phyloP scores from a whole-genome alignment of 305 asterid species.

The Fraxinus nigra region DNA sequence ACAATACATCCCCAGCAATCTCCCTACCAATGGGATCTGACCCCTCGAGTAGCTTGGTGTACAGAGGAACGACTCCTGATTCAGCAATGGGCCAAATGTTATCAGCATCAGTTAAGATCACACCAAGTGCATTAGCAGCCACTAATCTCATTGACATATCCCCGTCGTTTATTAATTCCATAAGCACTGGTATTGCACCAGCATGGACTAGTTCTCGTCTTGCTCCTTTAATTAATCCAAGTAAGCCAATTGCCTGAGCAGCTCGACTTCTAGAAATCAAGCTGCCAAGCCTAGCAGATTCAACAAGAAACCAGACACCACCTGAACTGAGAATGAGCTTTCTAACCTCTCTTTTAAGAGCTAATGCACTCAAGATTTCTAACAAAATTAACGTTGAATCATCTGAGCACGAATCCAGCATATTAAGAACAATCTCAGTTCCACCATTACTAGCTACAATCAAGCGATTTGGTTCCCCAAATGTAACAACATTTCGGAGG shows the following conservation, averaged over 20 bases:
- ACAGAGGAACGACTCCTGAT: constrained; percentile 46
- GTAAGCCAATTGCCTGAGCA: constrained; percentile 60
- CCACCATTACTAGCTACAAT: constrained; percentile 43
- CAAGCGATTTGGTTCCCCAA: constrained; percentile 33
- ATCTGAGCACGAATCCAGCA: constrained; percentile 32
- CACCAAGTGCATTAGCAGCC: constrained; percentile 63
- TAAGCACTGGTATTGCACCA: constrained; percentile 43
- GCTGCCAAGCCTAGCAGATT: constrained; percentile 50
- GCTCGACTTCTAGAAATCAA: constrained; percentile 58
- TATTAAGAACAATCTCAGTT: constrained; percentile 34
- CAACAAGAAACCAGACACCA: constrained; percentile 38
- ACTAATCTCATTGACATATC: constrained; percentile 30
- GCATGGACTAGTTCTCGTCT: constrained; percentile 34
- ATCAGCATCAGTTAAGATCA: constrained; percentile 35
- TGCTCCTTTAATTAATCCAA: constrained; percentile 50
- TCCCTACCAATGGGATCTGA: constrained; percentile 41
- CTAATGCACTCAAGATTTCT: constrained; percentile 57
- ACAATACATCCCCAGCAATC: constrained; percentile 58
- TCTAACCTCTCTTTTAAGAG: constrained; percentile 60
- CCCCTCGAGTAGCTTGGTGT: constrained; percentile 41
- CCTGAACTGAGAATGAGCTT: constrained; percentile 38
- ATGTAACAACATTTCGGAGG: constrained; percentile 45
- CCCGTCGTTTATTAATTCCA: neutral
- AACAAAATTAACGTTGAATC: constrained; percentile 33
- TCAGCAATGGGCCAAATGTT: constrained; percentile 42